Evolutionary conservation across 129 eudicot genomes (phyloP).

Genomic region (Chrysanthemum seticuspe): DNA sequence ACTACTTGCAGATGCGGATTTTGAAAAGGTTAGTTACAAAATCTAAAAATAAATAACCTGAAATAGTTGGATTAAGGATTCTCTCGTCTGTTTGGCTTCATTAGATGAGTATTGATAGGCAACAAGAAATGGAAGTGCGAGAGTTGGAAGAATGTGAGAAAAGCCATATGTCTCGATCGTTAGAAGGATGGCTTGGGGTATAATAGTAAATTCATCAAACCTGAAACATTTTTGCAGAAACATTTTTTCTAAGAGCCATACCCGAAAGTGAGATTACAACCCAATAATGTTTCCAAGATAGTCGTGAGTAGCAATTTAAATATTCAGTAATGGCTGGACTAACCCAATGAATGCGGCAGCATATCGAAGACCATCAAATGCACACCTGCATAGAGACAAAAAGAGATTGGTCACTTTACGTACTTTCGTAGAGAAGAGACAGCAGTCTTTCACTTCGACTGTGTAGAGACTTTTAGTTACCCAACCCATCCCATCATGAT

Average conservation of each 20-base stretch:
- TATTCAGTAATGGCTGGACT: slow-evolving; percentile 22
- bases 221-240: slow-evolving; percentile 36
- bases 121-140: slow-evolving; percentile 87
- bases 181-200: slow-evolving; percentile 87
- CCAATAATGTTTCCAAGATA: not conserved
- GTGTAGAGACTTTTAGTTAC: not conserved
- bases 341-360: slow-evolving; percentile 97
- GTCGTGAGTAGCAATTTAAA: not conserved
- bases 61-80: slow-evolving; percentile 46
- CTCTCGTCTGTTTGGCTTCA: slow-evolving; percentile 36
- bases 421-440: not conserved
- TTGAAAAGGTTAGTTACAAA: not conserved
- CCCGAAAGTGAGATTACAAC: not conserved
- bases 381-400: slow-evolving; percentile 60
- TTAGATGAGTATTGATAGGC: slow-evolving; percentile 28
- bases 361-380: slow-evolving; percentile 96
- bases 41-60: slow-evolving; percentile 42
- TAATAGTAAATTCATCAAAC: slow-evolving; percentile 87
- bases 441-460: not conserved
- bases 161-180: slow-evolving; percentile 90
- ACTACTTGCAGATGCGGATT: not conserved
- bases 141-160: slow-evolving; percentile 82
- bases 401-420: too few species aligned
- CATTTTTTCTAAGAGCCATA: not conserved
- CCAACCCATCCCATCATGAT: too few species aligned